These are phyloP conservation scores for Tricholoma hemisulphureum DNA, from an alignment of 768 basidiomycete species.

Conservation along the genomic window DNA sequence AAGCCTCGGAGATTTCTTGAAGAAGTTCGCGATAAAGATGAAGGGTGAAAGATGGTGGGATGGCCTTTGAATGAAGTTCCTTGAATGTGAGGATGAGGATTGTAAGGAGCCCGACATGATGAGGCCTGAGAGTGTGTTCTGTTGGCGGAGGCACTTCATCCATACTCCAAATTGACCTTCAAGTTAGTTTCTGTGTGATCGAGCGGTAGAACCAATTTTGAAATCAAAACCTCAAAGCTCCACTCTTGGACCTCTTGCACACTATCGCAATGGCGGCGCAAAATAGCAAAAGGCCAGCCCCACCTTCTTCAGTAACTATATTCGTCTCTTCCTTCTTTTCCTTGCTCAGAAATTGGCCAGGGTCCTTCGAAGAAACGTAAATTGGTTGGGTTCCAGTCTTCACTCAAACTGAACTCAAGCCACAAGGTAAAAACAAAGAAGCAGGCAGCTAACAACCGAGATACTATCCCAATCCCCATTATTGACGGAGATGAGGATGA, in stretches of 20 bases:
- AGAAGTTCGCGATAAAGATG: constrained; percentile 67
- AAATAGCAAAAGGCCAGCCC: constrained; percentile 34
- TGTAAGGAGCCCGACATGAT: constrained; percentile 70
- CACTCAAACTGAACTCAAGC: constrained; percentile 25
- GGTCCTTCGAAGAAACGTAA: constrained; percentile 63
- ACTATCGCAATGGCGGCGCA: constrained; percentile 18
- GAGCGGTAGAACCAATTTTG: no score
- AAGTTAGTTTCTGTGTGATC: background rate
- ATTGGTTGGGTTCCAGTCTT: constrained; percentile 28
- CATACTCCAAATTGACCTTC: constrained; percentile 25
- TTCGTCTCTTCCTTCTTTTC: background rate
- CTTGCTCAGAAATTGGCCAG: constrained; percentile 19
- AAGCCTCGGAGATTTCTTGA: constrained; percentile 68
- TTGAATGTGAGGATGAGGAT: constrained; percentile 63
- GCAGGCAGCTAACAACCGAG: constrained; percentile 57
- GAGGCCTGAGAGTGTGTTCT: constrained; percentile 69
- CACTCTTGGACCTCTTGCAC: background rate
- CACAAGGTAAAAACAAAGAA: constrained; percentile 51
- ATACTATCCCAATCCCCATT: constrained; percentile 64
- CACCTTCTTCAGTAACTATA: constrained; percentile 24
- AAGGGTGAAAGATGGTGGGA: constrained; percentile 58
- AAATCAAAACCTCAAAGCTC: background rate
- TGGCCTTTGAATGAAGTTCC: constrained; percentile 50
- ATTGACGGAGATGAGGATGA: constrained; percentile 38
- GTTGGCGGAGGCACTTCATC: constrained; percentile 58